Percentiles rank a stretch among this genome's conserved stretches.
Evolutionary conservation across 768 basidiomycete genomes (phyloP).

Genomic region (Leccinum ochraceum): DNA sequence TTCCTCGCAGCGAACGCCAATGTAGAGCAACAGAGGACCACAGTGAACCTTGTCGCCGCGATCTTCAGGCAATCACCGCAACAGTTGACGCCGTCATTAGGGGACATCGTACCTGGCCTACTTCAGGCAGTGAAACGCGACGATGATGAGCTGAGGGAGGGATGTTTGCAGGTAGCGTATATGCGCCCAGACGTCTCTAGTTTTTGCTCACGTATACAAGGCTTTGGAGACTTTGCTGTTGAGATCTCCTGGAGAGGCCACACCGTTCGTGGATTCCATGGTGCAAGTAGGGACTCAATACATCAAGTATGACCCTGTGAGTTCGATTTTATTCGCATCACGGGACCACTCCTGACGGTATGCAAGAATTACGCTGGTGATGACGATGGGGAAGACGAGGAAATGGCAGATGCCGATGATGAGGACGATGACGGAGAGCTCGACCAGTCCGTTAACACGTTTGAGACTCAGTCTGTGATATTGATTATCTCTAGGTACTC

Average conservation of each 20-base stretch:
- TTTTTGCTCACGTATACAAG: constrained; percentile 28
- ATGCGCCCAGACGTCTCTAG: background rate
- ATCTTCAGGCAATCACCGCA: constrained; percentile 73
- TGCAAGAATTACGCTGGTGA: constrained; percentile 80
- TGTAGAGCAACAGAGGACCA: constrained; percentile 73
- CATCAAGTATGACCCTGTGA: constrained; percentile 92
- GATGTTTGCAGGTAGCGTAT: constrained; percentile 63
- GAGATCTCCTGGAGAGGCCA: constrained; percentile 80
- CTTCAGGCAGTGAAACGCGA: constrained; percentile 68
- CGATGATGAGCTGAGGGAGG: constrained; percentile 84
- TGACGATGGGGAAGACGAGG: constrained; percentile 63
- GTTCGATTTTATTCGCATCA: background rate
- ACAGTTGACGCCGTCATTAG: constrained; percentile 61
- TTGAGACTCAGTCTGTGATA: background rate
- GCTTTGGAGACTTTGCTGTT: constrained; percentile 85
- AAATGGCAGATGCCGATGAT: constrained; percentile 59
- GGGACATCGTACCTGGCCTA: constrained; percentile 67
- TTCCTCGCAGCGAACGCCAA: constrained; percentile 52
- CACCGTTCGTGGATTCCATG: constrained; percentile 67
- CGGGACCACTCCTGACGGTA: constrained; percentile 11
- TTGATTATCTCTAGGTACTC: constrained; percentile 63
- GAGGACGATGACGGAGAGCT: constrained; percentile 83
- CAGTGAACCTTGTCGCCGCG: constrained; percentile 76
- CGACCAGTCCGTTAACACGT: constrained; percentile 58
- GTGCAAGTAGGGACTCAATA: constrained; percentile 70